Evolutionary conservation across 768 basidiomycete species (phyloP).

Genomic region (Aureoboletus auriporus): DNA sequence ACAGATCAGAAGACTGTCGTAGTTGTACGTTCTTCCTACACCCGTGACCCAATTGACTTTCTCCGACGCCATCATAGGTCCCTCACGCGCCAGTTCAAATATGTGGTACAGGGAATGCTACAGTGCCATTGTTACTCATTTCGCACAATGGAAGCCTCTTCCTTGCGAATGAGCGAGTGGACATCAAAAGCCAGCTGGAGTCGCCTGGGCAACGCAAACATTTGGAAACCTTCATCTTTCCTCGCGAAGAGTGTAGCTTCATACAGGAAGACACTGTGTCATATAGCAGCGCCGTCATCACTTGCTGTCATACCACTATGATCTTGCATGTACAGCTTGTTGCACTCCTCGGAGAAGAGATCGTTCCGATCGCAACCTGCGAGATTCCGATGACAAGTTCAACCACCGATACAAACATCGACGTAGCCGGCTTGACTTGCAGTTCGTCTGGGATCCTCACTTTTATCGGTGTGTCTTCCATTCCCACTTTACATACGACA

Average conservation of each 20-base stretch:
- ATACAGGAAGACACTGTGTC: conserved; percentile 14
- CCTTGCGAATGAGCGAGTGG: conserved; percentile 27
- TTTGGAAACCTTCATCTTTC: conserved; percentile 30
- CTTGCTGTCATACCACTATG: conserved; percentile 18
- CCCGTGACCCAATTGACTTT: conserved; percentile 6
- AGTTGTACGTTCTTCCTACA: conserved; percentile 37
- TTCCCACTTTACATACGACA: not conserved
- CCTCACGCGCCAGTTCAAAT: conserved; percentile 39
- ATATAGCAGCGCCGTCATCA: conserved; percentile 11
- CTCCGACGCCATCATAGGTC: conserved; percentile 33
- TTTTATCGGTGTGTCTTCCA: conserved; percentile 42
- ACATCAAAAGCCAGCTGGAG: conserved; percentile 20
- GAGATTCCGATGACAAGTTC: conserved; percentile 18
- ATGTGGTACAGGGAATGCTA: conserved; percentile 27
- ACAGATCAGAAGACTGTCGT: conserved; percentile 38
- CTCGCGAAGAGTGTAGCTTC: conserved; percentile 26
- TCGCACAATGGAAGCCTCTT: conserved; percentile 32
- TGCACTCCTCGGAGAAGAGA: conserved; percentile 18
- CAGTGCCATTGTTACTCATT: conserved; percentile 29
- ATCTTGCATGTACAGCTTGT: conserved; percentile 20
- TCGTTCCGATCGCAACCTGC: conserved; percentile 14
- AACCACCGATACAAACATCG: not conserved
- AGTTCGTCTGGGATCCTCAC: conserved; percentile 48
- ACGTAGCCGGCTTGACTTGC: conserved; percentile 19
- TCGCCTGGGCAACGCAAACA: conserved; percentile 26